A percentile compares a stretch with the other conserved stretches of the same genome.
Evolutionary conservation across 1,139 yeast genomes (phyloP).

Genomic region (Candida buenavistaensis): DNA sequence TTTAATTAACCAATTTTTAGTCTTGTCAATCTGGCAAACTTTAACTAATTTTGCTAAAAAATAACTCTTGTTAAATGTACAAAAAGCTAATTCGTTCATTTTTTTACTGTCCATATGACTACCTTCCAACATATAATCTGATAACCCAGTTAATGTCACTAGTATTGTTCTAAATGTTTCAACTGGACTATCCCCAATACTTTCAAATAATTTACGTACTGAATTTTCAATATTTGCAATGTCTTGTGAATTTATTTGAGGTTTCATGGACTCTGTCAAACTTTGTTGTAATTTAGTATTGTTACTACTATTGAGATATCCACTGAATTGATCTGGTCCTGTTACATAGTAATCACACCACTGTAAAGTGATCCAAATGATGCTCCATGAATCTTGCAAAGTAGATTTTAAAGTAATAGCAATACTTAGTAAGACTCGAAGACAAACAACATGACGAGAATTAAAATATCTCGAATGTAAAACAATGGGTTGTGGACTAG

Average conservation of each 20-base stretch:
- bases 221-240: slow-evolving; percentile 54
- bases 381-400: slow-evolving; percentile 66
- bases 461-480: slow-evolving; percentile 45
- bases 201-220: slow-evolving; percentile 59
- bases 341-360: slow-evolving; percentile 66
- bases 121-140: slow-evolving; percentile 25
- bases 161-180: slow-evolving; percentile 50
- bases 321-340: slow-evolving; percentile 56
- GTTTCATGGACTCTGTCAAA: slow-evolving; percentile 21
- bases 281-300: slow-evolving; percentile 18
- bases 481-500: slow-evolving; percentile 2
- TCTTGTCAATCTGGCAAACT: slow-evolving; percentile 49
- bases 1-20: slow-evolving; percentile 42
- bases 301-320: slow-evolving; percentile 18
- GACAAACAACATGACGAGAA: slow-evolving; percentile 69
- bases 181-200: slow-evolving; percentile 54
- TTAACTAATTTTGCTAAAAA: slow-evolving; percentile 41
- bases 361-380: slow-evolving; percentile 68
- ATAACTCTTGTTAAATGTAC: slow-evolving; percentile 45
- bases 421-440: slow-evolving; percentile 73
- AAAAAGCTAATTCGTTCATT: slow-evolving; percentile 17
- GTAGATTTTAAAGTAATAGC: slow-evolving; percentile 79
- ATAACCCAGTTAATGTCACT: slow-evolving; percentile 44
- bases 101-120: slow-evolving; percentile 10
- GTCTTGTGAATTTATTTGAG: slow-evolving; percentile 43